These are phyloP conservation scores for Trichoderma oligosporum DNA, from an alignment of 2,329 filamentous ascomycete genomes.

Conservation along the genomic window DNA sequence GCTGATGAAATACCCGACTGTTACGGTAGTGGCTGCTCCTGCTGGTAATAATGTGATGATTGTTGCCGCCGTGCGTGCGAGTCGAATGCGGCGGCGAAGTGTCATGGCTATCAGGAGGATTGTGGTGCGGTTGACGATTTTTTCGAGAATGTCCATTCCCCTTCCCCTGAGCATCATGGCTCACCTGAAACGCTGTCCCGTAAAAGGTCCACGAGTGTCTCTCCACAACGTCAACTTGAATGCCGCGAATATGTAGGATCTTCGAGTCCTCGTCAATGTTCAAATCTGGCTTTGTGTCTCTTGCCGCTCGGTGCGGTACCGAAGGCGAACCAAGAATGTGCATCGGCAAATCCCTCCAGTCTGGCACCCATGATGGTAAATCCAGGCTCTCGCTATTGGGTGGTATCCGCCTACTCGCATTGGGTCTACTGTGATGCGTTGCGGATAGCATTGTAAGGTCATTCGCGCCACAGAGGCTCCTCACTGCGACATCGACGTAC, in stretches of 20 bases:
- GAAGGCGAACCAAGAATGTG: slow-evolving; percentile 34
- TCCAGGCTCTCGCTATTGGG: neutral
- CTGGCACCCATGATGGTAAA: slow-evolving; percentile 38
- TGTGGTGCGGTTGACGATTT: neutral
- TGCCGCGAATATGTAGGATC: slow-evolving; percentile 29
- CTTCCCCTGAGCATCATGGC: slow-evolving; percentile 7
- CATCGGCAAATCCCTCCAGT: slow-evolving; percentile 34
- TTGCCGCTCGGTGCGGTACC: slow-evolving; percentile 32
- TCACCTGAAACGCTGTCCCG: slow-evolving; percentile 32
- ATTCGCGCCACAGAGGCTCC: slow-evolving; percentile 28
- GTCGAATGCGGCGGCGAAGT: neutral
- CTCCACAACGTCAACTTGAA: slow-evolving; percentile 28
- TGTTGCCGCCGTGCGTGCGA: neutral
- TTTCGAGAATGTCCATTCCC: neutral
- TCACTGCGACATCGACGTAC: slow-evolving; percentile 33
- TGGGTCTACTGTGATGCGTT: slow-evolving; percentile 22
- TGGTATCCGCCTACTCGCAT: neutral
- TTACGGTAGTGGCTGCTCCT: neutral
- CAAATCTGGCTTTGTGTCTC: slow-evolving; percentile 28
- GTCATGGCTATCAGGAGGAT: neutral
- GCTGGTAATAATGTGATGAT: neutral
- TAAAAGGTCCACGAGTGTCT: slow-evolving; percentile 30
- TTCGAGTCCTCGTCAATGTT: slow-evolving; percentile 26
- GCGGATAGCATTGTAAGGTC: slow-evolving; percentile 33
- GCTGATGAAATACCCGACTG: neutral